Percentiles rank a stretch among this genome's conserved stretches.
Conservation (phyloP, 495 filamentous ascomycete genomes). For the Penicillium tannophilum region DNA sequence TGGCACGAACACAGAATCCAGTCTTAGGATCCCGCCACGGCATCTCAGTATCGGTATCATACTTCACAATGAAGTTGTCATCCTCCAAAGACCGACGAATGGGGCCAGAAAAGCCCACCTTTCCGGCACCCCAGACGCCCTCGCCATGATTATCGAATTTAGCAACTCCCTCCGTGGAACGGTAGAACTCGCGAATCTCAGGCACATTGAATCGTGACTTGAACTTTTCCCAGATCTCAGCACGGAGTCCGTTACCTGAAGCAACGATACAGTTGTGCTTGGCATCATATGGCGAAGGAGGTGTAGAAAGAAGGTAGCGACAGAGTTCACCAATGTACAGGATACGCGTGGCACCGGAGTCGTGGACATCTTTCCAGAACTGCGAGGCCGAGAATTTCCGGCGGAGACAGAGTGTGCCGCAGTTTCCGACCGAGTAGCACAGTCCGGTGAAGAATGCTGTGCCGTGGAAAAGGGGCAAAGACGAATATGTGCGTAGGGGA, state of each 20-base stretch:
- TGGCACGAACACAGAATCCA: constrained; percentile 65
- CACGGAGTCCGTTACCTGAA: constrained; percentile 85
- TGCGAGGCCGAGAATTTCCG: constrained; percentile 83
- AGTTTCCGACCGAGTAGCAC: constrained; percentile 44
- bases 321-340: constrained; percentile 96
- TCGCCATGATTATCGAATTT: constrained; percentile 74
- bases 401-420: constrained; percentile 47
- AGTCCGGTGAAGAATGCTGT: constrained; percentile 70
- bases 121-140: constrained; percentile 74
- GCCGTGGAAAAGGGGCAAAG: constrained; percentile 91
- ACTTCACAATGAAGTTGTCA: constrained; percentile 58
- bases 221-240: constrained; percentile 89
- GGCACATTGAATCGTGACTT: constrained; percentile 80
- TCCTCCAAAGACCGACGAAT: constrained; percentile 61
- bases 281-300: constrained; percentile 71
- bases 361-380: constrained; percentile 84
- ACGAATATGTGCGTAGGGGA: constrained; percentile 79
- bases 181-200: constrained; percentile 86
- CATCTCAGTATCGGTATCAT: constrained; percentile 71
- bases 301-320: constrained; percentile 80
- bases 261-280: constrained; percentile 75
- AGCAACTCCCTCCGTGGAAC: constrained; percentile 76
- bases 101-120: constrained; percentile 75
- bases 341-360: constrained; percentile 75
- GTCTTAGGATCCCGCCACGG: constrained; percentile 71